Percentiles rank a stretch among this genome's conserved stretches.
Evolutionary conservation across 257 asterid species (phyloP).

Genomic region (Nicotiana benthamiana): DNA sequence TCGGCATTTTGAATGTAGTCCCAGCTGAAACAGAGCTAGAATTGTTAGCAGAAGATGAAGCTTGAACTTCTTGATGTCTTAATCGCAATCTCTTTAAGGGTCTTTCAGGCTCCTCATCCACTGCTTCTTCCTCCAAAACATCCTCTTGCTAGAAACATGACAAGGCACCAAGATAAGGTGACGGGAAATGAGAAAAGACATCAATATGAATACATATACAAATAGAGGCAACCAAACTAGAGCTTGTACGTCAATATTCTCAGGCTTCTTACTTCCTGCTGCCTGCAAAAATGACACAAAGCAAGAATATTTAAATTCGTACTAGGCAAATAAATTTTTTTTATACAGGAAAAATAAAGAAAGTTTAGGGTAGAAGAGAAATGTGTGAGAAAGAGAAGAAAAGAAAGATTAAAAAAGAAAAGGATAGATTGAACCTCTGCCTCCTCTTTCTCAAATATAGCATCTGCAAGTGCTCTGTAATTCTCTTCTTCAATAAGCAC

Average conservation of each 20-base stretch:
- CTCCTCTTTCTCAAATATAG: constrained; percentile 67
- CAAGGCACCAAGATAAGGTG: constrained; percentile 2
- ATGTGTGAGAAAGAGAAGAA: not conserved
- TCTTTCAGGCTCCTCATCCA: constrained; percentile 40
- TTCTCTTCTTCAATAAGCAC: constrained; percentile 71
- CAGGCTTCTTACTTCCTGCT: constrained; percentile 8
- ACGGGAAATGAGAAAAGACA: constrained; percentile 4
- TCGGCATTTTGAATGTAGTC: constrained; percentile 32
- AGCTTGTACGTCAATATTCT: constrained; percentile 8
- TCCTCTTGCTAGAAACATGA: constrained; percentile 12
- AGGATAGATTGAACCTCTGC: constrained; percentile 25
- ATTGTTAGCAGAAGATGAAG: constrained; percentile 16
- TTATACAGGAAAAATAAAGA: not conserved
- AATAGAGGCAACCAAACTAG: not conserved
- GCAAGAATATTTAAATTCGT: not conserved
- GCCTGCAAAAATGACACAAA: constrained; percentile 6
- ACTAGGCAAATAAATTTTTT: not conserved
- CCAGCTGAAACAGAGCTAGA: constrained; percentile 11
- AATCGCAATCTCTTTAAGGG: constrained; percentile 64
- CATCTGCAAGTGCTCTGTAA: constrained; percentile 79
- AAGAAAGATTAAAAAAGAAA: not conserved
- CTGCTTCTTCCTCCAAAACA: constrained; percentile 33
- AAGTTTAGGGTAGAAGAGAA: not conserved
- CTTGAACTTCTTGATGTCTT: constrained; percentile 39
- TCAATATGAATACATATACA: not conserved